Percentiles rank a stretch among this genome's conserved stretches.
phyloP scores from a whole-genome alignment of 2,329 filamentous ascomycete species.

The Monilinia aucupariae region DNA sequence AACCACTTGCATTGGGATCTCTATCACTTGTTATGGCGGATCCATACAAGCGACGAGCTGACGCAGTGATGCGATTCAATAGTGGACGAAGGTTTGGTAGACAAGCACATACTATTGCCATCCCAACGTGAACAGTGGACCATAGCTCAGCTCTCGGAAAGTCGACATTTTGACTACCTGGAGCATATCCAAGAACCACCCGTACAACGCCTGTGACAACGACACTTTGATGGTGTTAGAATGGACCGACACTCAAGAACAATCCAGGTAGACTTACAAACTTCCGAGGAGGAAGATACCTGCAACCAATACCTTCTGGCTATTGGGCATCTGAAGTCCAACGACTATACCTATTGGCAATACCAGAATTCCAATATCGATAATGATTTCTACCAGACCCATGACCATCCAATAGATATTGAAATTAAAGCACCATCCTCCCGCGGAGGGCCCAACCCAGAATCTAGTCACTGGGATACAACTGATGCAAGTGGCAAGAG shows the following conservation, averaged over 20 bases:
- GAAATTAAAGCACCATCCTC: conserved; percentile 16
- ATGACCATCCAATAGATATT: conserved; percentile 14
- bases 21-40: conserved; percentile 6
- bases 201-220: conserved; percentile 18
- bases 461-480: conserved; percentile 10
- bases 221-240: conserved; percentile 15
- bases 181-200: conserved; percentile 17
- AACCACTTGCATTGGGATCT: background rate
- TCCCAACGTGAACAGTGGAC: conserved; percentile 19
- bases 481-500: conserved; percentile 1
- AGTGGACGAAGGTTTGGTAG: conserved; percentile 19
- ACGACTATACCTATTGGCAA: conserved; percentile 10
- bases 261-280: conserved; percentile 6
- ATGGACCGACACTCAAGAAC: background rate
- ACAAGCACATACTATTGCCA: conserved; percentile 21
- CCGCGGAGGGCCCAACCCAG: conserved; percentile 4
- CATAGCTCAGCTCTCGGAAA: conserved; percentile 20
- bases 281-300: conserved; percentile 13
- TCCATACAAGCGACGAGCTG: conserved; percentile 10
- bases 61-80: conserved; percentile 10
- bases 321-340: conserved; percentile 6
- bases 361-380: conserved; percentile 11
- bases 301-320: conserved; percentile 12
- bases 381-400: conserved; percentile 10
- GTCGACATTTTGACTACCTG: conserved; percentile 18